phyloP scores from a whole-genome alignment of 148 eudicot genomes.

The Cornus suecica region DNA sequence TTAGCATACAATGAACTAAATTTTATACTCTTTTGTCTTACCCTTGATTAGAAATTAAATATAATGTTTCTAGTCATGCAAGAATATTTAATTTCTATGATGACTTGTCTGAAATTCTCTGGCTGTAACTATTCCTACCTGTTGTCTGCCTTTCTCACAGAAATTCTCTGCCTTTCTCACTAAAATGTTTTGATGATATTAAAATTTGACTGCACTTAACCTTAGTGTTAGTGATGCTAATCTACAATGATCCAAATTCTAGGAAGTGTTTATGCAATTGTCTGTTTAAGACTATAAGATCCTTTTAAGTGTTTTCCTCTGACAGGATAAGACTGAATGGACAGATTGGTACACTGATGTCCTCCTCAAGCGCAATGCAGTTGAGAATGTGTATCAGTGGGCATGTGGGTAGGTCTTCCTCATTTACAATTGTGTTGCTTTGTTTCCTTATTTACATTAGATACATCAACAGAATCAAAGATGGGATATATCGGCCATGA shows the following conservation, averaged over 20 bases:
- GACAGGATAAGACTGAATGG: constrained; percentile 81
- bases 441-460: not conserved
- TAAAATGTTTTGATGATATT: too few relatives aligned
- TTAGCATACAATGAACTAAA: too few relatives aligned
- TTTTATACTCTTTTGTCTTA: too few relatives aligned
- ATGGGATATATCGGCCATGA: not conserved
- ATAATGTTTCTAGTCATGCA: not conserved
- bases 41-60: too few relatives aligned
- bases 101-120: not conserved
- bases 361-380: constrained; percentile 70
- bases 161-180: not conserved
- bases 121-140: not conserved
- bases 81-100: not conserved
- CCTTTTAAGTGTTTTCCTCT: not conserved
- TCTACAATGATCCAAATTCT: not conserved
- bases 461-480: not conserved
- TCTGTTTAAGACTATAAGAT: not conserved
- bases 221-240: not conserved
- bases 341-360: constrained; percentile 77
- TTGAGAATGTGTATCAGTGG: constrained; percentile 92
- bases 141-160: not conserved
- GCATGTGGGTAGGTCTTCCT: constrained; percentile 80
- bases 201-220: too few relatives aligned
- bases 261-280: not conserved
- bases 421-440: not conserved